These are phyloP conservation scores for Hura crepitans DNA, from an alignment of 441 rosid species.

Conservation along the genomic window DNA sequence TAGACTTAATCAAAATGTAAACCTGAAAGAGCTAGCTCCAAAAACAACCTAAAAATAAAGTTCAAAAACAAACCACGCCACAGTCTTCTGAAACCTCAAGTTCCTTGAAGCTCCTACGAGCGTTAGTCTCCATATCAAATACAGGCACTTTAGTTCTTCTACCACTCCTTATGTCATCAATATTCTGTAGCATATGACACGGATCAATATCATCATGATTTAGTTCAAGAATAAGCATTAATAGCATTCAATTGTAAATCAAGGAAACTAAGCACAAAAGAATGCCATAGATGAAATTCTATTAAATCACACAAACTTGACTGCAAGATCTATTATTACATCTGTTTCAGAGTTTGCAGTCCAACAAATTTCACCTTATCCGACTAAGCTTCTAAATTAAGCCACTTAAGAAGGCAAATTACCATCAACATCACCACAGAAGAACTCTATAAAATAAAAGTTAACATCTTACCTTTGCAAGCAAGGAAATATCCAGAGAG, in stretches of 20 bases:
- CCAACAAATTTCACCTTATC: not conserved
- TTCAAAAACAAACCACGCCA: constrained; percentile 74
- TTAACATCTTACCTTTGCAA: constrained; percentile 65
- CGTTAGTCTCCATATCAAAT: constrained; percentile 86
- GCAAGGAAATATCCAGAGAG: constrained; percentile 82
- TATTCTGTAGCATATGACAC: constrained; percentile 51
- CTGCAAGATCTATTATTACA: not conserved
- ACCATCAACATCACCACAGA: not conserved
- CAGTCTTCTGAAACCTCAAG: constrained; percentile 94
- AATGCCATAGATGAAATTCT: not conserved
- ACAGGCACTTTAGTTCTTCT: constrained; percentile 77
- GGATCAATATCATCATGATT: not conserved
- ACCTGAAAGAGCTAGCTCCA: constrained; percentile 9
- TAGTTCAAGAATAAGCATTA: not conserved
- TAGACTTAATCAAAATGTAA: not conserved
- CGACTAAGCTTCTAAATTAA: constrained; percentile 1
- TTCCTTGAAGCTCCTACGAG: constrained; percentile 83
- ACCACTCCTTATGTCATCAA: constrained; percentile 60
- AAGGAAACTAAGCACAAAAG: not conserved
- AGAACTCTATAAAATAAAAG: not conserved
- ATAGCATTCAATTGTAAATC: not conserved
- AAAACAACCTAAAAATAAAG: constrained; percentile 15
- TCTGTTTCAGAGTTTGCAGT: not conserved
- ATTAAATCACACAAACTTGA: not conserved
- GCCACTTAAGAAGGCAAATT: not conserved